phyloP scores from a whole-genome alignment of 371 early-diverging fungal genomes.

The Blakeslea trispora region DNA sequence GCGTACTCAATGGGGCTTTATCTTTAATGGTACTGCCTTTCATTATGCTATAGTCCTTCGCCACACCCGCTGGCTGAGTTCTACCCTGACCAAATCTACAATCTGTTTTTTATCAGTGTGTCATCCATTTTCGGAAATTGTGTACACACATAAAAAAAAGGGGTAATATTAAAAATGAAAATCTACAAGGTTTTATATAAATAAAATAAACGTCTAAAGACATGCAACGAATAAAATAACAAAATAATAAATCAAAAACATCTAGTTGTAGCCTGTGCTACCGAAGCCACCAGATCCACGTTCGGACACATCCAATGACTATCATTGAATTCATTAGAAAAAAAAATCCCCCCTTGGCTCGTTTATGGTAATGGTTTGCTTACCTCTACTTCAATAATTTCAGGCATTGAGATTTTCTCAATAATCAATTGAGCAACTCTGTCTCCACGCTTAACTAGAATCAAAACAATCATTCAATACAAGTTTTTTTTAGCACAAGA shows the following conservation, averaged over 20 bases:
- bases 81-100: too few relatives aligned
- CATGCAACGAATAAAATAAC: background rate
- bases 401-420: constrained; percentile 83
- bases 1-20: background rate
- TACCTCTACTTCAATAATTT: constrained; percentile 77
- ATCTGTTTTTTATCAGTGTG: too few relatives aligned
- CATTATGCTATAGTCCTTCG: background rate
- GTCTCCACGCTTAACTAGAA: constrained; percentile 83
- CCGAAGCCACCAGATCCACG: constrained; percentile 94
- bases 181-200: background rate
- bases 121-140: too few relatives aligned
- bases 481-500: too few relatives aligned
- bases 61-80: background rate
- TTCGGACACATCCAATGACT: constrained; percentile 73
- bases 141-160: too few relatives aligned
- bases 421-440: constrained; percentile 97
- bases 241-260: background rate
- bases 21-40: background rate
- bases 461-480: constrained; percentile 37
- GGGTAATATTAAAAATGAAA: too few relatives aligned
- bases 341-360: too few relatives aligned
- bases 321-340: background rate
- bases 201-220: background rate
- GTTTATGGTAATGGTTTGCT: constrained; percentile 5
- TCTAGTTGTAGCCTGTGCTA: constrained; percentile 79